These are phyloP conservation scores for Leccinum longicurvipes DNA, from an alignment of 768 basidiomycete species.

Conservation along the genomic window DNA sequence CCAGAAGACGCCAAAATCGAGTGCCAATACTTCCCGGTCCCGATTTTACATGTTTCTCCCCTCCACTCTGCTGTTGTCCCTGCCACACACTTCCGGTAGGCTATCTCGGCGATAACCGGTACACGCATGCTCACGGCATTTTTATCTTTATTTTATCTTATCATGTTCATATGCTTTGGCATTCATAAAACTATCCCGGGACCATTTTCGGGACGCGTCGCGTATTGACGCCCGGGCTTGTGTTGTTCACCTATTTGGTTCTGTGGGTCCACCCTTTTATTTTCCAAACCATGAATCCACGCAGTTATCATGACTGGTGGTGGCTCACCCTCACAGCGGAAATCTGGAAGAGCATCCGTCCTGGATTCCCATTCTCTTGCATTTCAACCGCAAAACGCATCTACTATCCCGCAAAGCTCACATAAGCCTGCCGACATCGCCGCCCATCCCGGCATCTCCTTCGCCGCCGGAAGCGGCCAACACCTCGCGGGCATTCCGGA, in stretches of 20 bases:
- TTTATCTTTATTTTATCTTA: constrained; percentile 20
- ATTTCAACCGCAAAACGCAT: constrained; percentile 1
- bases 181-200: constrained; percentile 3
- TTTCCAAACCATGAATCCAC: constrained; percentile 26
- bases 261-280: constrained; percentile 33
- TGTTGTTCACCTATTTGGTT: constrained; percentile 32
- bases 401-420: constrained; percentile 11
- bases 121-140: constrained; percentile 12
- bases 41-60: constrained; percentile 2
- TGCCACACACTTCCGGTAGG: constrained; percentile 3
- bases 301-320: constrained; percentile 26
- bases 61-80: neutral
- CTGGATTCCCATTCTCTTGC: constrained; percentile 17
- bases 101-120: constrained; percentile 16
- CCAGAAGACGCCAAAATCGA: constrained; percentile 10
- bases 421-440: constrained; percentile 19
- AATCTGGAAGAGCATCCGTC: constrained; percentile 6
- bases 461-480: constrained; percentile 12
- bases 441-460: constrained; percentile 10
- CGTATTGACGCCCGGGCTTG: constrained; percentile 8
- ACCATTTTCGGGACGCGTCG: constrained; percentile 12
- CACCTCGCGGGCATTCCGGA: constrained; percentile 10
- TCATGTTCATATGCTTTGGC: constrained; percentile 10
- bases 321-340: constrained; percentile 17
- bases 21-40: neutral